Conservation (phyloP, 345 rosid species). For the Leavenworthia alabamica region DNA sequence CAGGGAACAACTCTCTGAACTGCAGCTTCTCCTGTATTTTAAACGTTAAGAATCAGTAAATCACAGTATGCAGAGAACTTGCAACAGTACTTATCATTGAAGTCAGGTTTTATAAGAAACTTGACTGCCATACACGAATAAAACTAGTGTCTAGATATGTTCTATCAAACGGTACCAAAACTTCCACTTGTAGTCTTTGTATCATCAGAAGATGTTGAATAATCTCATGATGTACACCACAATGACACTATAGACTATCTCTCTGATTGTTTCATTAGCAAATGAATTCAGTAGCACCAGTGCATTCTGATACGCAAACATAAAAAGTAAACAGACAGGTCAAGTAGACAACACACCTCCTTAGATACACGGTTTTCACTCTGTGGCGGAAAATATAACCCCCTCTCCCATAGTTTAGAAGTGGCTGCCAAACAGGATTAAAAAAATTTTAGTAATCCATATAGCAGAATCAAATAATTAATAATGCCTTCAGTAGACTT, state of each 20-base stretch:
- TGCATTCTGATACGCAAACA: background rate
- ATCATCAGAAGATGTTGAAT: background rate
- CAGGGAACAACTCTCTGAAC: conserved; percentile 50
- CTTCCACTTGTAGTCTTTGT: background rate
- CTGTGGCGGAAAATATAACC: conserved; percentile 56
- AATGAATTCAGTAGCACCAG: conserved; percentile 1
- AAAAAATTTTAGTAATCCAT: background rate
- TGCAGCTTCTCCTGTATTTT: conserved; percentile 53
- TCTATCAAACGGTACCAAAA: background rate
- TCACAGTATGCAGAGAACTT: conserved; percentile 1
- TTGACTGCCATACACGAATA: too few relatives aligned
- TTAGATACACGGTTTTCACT: conserved; percentile 41
- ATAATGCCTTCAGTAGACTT: background rate
- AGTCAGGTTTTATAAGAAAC: too few relatives aligned
- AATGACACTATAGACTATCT: background rate
- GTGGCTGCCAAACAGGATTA: conserved; percentile 43
- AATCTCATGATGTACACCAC: background rate
- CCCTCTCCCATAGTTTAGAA: conserved; percentile 66
- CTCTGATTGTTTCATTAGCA: conserved; percentile 7
- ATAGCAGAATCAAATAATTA: background rate
- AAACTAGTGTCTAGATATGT: too few relatives aligned
- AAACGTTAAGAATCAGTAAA: conserved; percentile 11
- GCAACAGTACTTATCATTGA: too few relatives aligned
- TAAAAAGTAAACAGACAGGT: background rate
- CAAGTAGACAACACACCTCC: conserved; percentile 51